phyloP scores from a whole-genome alignment of 192 early-diverging fungal genomes.

The Umbelopsis vinacea region DNA sequence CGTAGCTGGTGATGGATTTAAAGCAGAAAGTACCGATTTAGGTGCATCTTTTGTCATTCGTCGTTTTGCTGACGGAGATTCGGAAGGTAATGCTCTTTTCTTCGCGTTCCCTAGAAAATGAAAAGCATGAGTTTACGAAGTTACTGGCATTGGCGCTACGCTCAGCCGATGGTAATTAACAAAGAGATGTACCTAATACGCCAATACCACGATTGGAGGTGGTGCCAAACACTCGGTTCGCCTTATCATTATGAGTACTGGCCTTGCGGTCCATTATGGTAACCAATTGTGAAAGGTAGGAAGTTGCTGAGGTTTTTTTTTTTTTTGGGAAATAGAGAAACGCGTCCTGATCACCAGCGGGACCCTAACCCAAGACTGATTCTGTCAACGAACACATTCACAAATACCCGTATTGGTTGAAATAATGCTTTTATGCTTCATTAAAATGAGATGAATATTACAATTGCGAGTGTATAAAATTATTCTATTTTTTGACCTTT shows the following conservation, averaged over 20 bases:
- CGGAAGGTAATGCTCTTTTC: background rate
- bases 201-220: background rate
- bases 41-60: background rate
- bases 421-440: background rate
- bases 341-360: background rate
- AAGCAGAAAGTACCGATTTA: background rate
- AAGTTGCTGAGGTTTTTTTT: background rate
- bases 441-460: constrained; percentile 17
- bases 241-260: background rate
- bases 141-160: background rate
- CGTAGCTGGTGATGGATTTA: background rate
- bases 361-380: too few species aligned
- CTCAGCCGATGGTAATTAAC: background rate
- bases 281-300: background rate
- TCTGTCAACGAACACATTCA: too few species aligned
- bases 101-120: background rate
- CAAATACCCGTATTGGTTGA: background rate
- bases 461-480: constrained; percentile 7
- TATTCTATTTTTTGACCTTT: constrained; percentile 17
- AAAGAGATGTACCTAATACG: background rate
- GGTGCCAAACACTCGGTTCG: constrained; percentile 1
- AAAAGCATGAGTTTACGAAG: background rate
- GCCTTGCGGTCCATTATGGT: background rate
- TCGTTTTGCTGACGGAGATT: background rate
- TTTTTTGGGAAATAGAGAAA: background rate